Base-by-base conservation (phyloP, 495 filamentous ascomycete species). In the Penicillium psychrofluorescens region DNA sequence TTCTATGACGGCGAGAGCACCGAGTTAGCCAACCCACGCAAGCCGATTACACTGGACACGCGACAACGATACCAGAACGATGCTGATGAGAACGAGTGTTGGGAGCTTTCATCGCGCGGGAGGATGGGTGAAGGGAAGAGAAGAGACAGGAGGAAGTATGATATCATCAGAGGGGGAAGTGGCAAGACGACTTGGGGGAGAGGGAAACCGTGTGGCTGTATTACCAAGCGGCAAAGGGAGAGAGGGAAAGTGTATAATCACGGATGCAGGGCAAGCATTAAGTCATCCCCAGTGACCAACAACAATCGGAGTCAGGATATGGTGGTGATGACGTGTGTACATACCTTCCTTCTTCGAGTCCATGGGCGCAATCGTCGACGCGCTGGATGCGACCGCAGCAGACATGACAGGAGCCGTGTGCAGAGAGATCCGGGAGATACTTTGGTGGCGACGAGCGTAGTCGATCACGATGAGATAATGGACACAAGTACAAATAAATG, bases 331-430 rank as follows among this genome's bases (percentile, higher is more conserved):
- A 37, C 38, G 36, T 16, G 44, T 7, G 36, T 14, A 41, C 27
- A 29, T 41, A 69, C 70, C 50, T 37, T 73, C 64, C 50, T 71
- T 76, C 56, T 77, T 76, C 38, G 66, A 66, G 51, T 78, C 74
- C 73, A 77, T 75, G 48, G 70, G 59, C 44, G 67, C 66, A 39
- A 60, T 38, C 46, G 61, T 61, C 41, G 69, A 59, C 36, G 59
- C 57, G 43, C 62, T 61, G 45, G 66, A 54, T 48, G 70, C 67
- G 49, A 76, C 71, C 34, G 64, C 68, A 53, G 70, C 66, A 61
- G 72, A 72, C 71, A 76, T 74, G 74, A 73, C 44, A 40, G 32
- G 2, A 22, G 22, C 22, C 22, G 22, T 4, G 22, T 3, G 15
- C 15, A 16, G 15, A 16, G 15, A 16, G 15, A 1, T 16, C 15